These are phyloP conservation scores for Atractiella rhizophila DNA, from an alignment of 768 basidiomycete species.

Conservation along the genomic window DNA sequence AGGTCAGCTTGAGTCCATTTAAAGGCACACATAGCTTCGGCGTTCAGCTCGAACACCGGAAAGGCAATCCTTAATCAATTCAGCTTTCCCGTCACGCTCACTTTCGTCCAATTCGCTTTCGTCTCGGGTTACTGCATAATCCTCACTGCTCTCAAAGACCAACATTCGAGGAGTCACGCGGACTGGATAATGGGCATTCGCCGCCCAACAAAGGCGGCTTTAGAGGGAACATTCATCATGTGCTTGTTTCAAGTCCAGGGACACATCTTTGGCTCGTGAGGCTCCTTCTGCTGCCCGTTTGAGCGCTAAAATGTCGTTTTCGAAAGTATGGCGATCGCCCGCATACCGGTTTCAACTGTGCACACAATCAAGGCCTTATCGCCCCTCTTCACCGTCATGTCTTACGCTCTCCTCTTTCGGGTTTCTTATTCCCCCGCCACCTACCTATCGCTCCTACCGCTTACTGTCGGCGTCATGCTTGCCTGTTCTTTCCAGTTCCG, in stretches of 20 bases:
- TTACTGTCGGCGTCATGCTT: conserved; percentile 90
- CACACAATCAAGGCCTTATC: conserved; percentile 98
- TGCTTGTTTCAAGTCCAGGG: conserved; percentile 92
- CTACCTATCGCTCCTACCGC: conserved; percentile 67
- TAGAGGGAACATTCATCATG: conserved; percentile 71
- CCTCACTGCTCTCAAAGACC: conserved; percentile 20
- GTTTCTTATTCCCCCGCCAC: conserved; percentile 80
- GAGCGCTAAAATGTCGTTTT: too few relatives aligned
- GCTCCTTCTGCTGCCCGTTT: too few relatives aligned
- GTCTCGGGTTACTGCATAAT: conserved; percentile 64
- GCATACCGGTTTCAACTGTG: conserved; percentile 88
- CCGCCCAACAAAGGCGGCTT: conserved; percentile 41
- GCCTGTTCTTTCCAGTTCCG: conserved; percentile 84
- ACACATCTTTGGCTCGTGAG: conserved; percentile 76
- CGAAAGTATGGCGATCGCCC: conserved; percentile 83
- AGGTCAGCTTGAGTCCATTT: too few relatives aligned
- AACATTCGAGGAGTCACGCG: conserved; percentile 2
- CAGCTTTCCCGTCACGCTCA: conserved; percentile 78
- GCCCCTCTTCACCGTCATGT: conserved; percentile 84
- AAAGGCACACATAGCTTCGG: too few relatives aligned
- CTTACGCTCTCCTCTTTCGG: conserved; percentile 75
- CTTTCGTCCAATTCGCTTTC: conserved; percentile 91
- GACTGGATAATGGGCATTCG: conserved; percentile 21
- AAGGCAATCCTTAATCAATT: conserved; percentile 84
- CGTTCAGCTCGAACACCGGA: conserved; percentile 84